Evolutionary conservation across 2,329 filamentous ascomycete genomes (phyloP), one percentile per base, ranked within the genome.

Genomic region (Podosphaera xanthii): DNA sequence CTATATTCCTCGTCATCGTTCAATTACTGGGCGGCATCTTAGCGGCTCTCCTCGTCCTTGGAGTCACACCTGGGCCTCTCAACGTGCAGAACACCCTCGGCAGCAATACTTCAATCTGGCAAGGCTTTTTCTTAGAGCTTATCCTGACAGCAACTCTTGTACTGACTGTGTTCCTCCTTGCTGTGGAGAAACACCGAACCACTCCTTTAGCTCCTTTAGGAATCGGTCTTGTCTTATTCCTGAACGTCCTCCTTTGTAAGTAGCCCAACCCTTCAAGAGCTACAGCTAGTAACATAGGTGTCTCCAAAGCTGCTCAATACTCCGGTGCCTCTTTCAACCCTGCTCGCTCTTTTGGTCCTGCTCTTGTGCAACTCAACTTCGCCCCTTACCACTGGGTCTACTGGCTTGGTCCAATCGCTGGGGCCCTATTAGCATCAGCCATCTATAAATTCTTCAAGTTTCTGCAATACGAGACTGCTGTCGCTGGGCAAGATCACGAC

Each of bases 261-360:
- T 55, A 9, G n/a, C 14, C 8, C n/a, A 42, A 58, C 36, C 55
- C 33, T 9, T 30, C 4, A 6, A 30, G 31, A 34, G 7, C 1
- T 10, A 36, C 33, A 30, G 9, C 30, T 10, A 50, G 4, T 40
- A 30, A 40, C 5, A 12, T n/a, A 14, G 5, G 36, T 33, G 30
- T 30, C 5, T 22, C 33, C 34, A 36, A 57, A 67, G 74, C 73
- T 48, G 73, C 76, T 14, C 73, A 72, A 63, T 76, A 72, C 59
- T 76, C 75, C 3, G 74, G 75, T 22, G 74, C 72, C 33, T 73
- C 72, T 7, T 67, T 76, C 14, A 76, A 76, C 62, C 74, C 74
- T 2, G 72, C 74, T 5, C 71, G 74, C 54, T 73, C 70, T 35
- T 73, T 77, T 60, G 74, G 73, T 2, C 74, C 74, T 1, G 73